Percentiles rank a stretch among this genome's conserved stretches.
Conservation (phyloP, 2,329 filamentous ascomycete species). For the Alternaria longipes region DNA sequence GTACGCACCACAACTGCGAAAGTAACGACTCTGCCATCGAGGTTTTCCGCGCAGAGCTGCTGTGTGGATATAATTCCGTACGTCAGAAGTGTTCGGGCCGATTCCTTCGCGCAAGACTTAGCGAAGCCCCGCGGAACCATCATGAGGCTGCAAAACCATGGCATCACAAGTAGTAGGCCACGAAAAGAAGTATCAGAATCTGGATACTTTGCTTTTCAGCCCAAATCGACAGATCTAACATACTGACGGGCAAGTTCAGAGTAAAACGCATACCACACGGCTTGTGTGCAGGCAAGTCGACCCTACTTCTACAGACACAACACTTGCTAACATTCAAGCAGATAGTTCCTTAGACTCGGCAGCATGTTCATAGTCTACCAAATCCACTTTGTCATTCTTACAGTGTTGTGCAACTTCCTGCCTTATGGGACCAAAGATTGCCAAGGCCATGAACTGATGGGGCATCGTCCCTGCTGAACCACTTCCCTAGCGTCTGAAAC, state of each 20-base stretch:
- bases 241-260: neutral
- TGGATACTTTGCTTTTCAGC: no score
- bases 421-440: slow-evolving; percentile 7
- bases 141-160: neutral
- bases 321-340: slow-evolving; percentile 12
- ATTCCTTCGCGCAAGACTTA: slow-evolving; percentile 1
- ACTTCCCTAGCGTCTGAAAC: slow-evolving; percentile 24
- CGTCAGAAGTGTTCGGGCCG: slow-evolving; percentile 15
- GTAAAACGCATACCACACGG: neutral
- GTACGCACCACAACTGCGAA: neutral
- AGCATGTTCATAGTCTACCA: neutral
- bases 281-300: slow-evolving; percentile 3
- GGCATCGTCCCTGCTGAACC: slow-evolving; percentile 9
- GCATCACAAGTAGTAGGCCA: neutral
- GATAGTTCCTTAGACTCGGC: slow-evolving; percentile 1
- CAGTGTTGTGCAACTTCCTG: neutral
- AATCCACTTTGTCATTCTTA: neutral
- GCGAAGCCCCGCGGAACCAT: slow-evolving; percentile 6
- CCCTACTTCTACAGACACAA: neutral
- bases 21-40: neutral
- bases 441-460: slow-evolving; percentile 20
- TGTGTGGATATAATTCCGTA: neutral
- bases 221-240: neutral
- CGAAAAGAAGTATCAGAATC: neutral
- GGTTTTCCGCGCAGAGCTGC: neutral